Evolutionary conservation across 257 asterid species (phyloP).

Genomic region (Jacaranda copaia): DNA sequence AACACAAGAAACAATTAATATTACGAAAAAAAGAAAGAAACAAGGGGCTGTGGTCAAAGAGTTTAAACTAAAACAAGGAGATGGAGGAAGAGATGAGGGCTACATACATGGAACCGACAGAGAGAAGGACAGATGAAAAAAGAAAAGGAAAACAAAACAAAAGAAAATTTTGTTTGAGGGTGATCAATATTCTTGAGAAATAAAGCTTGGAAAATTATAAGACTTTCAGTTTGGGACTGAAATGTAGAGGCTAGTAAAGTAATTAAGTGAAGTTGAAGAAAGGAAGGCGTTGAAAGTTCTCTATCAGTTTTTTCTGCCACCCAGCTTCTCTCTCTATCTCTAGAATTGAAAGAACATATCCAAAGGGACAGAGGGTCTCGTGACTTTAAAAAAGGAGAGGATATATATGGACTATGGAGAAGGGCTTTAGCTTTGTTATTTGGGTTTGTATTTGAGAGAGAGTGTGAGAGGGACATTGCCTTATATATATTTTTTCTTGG

Average conservation of each 20-base stretch:
- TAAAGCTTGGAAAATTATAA: conserved; percentile 54
- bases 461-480: conserved; percentile 66
- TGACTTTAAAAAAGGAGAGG: conserved; percentile 73
- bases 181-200: conserved; percentile 39
- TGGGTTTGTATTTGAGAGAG: conserved; percentile 17
- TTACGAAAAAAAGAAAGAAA: conserved; percentile 16
- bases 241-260: conserved; percentile 37
- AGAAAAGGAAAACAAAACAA: background rate
- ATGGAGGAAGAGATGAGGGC: conserved; percentile 43
- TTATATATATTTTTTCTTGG: conserved; percentile 37
- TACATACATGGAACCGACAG: conserved; percentile 84
- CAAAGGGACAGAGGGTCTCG: conserved; percentile 60
- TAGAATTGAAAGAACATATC: conserved; percentile 51
- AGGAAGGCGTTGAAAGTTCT: conserved; percentile 63
- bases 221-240: conserved; percentile 78
- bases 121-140: conserved; percentile 57
- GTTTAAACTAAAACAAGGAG: conserved; percentile 4
- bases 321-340: conserved; percentile 49
- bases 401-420: conserved; percentile 17
- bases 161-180: conserved; percentile 1
- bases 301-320: conserved; percentile 80
- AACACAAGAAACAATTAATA: background rate
- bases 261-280: conserved; percentile 78
- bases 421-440: too few species aligned
- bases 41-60: background rate